These are phyloP conservation scores for Trichoderma polysporum DNA, from an alignment of 2,329 filamentous ascomycete species.

Conservation along the genomic window DNA sequence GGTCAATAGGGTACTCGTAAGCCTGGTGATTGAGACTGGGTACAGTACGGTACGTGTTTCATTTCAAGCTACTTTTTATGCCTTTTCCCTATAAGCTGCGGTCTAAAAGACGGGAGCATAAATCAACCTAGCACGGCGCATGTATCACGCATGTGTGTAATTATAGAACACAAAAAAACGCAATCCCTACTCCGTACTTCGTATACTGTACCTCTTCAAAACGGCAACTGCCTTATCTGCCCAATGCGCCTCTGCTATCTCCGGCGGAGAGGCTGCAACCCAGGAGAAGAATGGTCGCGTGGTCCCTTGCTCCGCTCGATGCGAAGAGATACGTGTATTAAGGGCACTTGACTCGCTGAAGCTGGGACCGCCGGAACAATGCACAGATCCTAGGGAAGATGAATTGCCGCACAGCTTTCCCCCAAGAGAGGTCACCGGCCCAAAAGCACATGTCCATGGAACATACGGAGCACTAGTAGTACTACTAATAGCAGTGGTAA, in stretches of 20 bases:
- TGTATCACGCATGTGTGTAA: background rate
- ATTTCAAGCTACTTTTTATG: conserved; percentile 10
- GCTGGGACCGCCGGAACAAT: background rate
- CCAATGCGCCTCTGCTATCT: background rate
- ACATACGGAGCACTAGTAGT: too few species aligned
- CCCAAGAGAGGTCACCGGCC: background rate
- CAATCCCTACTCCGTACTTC: too few species aligned
- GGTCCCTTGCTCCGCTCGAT: background rate
- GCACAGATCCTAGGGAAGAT: background rate
- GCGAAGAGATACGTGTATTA: conserved; percentile 16
- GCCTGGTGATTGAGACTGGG: background rate
- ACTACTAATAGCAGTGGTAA: too few species aligned
- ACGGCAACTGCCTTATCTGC: background rate
- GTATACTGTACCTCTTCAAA: background rate
- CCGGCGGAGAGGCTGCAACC: background rate
- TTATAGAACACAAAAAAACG: background rate
- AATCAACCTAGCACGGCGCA: background rate
- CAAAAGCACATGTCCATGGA: conserved; percentile 12
- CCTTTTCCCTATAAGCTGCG: background rate
- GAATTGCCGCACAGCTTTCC: background rate
- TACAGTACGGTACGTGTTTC: background rate
- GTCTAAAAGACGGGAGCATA: background rate
- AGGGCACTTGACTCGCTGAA: conserved; percentile 2
- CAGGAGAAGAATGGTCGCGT: conserved; percentile 3
- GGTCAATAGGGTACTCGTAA: background rate